Evolutionary conservation across 495 filamentous ascomycete species (phyloP).

Genomic region (Terfezia boudieri): DNA sequence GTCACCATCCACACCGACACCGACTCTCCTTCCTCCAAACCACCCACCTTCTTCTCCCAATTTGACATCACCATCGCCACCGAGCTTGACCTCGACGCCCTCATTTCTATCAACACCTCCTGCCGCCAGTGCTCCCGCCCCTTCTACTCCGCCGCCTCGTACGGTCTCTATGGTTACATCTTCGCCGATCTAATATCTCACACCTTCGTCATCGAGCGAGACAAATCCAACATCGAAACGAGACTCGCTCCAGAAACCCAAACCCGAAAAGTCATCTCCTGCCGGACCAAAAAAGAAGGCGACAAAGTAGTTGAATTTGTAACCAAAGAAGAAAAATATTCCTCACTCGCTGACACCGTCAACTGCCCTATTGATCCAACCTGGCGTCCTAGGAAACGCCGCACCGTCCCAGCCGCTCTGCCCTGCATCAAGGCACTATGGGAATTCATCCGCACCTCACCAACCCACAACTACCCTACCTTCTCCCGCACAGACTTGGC

Average conservation of each 20-base stretch:
- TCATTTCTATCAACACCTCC: conserved; percentile 55
- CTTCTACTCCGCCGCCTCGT: conserved; percentile 73
- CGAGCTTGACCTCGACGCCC: conserved; percentile 48
- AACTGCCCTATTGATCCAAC: conserved; percentile 32
- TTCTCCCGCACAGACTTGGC: conserved; percentile 13
- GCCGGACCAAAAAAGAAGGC: conserved; percentile 48
- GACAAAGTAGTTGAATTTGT: conserved; percentile 66
- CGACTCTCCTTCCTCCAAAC: conserved; percentile 36
- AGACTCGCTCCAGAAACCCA: conserved; percentile 40
- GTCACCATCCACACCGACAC: conserved; percentile 55
- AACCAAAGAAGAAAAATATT: conserved; percentile 76
- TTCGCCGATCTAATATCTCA: conserved; percentile 82
- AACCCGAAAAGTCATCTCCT: conserved; percentile 52
- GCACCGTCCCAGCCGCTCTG: conserved; percentile 24
- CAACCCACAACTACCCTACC: not conserved
- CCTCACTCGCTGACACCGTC: conserved; percentile 16
- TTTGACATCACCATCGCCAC: conserved; percentile 88
- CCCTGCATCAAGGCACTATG: conserved; percentile 18
- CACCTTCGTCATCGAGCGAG: conserved; percentile 59
- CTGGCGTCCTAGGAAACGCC: conserved; percentile 31
- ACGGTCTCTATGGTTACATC: conserved; percentile 85
- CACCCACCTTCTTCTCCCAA: conserved; percentile 44
- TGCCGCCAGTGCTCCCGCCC: conserved; percentile 50
- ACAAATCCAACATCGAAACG: conserved; percentile 53
- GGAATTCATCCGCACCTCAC: conserved; percentile 13